Base-by-base conservation (phyloP, 108 stramenopile species). In the Chaetoceros tenuissimus region DNA sequence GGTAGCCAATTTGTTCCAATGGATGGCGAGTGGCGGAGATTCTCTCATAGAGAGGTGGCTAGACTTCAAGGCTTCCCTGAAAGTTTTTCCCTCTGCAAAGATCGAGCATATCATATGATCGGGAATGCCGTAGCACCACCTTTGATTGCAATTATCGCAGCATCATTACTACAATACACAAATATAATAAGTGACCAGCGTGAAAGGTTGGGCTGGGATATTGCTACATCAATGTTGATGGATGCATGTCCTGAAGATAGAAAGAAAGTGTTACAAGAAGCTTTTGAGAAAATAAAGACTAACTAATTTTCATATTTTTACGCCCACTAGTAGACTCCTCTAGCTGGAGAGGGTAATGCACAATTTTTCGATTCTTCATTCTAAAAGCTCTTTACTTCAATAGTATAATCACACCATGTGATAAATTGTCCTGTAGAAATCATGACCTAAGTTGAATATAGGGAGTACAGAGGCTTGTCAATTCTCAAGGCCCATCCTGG, bases 401-500 rank as follows among this genome's bases (percentile, higher is more conserved):
- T n/a, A n/a, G n/a, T n/a, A n/a, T n/a, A n/a, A n/a, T n/a, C n/a
- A n/a, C n/a, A n/a, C n/a, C n/a, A n/a, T n/a, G n/a, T n/a, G n/a
- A n/a, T n/a, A n/a, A n/a, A n/a, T n/a, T n/a, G n/a, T n/a, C n/a
- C n/a, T n/a, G n/a, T n/a, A n/a, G n/a, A n/a, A n/a, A n/a, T n/a
- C n/a, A n/a, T n/a, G n/a, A n/a, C n/a, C n/a, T n/a, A n/a, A n/a
- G n/a, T n/a, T n/a, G n/a, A n/a, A 40, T 40, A 40, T 10, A 40
- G 34, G 13, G 34, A 40, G 13, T 10, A 40, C 34, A 84, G 40
- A 28, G 82, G 82, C 22, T 48, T 31, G 54, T 80, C 70, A 53
- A 85, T 81, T 20, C 84, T 66, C 46, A 71, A 57, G 26, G 84
- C 62, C 84, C 84, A 85, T 7, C 68, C 80, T 28, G 66, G 18